Percentiles rank a stretch among this genome's conserved stretches.
phyloP scores from a whole-genome alignment of 129 eudicot genomes.

The Arctium minus region DNA sequence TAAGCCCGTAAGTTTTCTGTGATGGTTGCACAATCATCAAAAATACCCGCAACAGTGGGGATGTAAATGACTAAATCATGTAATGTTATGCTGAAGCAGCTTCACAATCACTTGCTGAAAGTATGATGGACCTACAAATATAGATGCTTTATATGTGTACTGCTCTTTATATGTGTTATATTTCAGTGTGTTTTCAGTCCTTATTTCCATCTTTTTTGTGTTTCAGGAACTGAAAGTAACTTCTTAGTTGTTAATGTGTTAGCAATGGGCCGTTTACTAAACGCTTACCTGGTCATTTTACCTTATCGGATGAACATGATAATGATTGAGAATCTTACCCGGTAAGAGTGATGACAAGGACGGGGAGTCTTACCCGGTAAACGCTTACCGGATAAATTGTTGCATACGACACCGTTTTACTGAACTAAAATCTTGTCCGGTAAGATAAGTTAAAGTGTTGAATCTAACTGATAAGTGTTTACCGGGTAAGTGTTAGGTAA shows the following conservation, averaged over 20 bases:
- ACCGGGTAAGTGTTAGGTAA: too few species aligned
- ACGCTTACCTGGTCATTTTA: too few species aligned
- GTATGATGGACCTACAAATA: not conserved
- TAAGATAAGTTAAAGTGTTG: too few species aligned
- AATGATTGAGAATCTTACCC: too few species aligned
- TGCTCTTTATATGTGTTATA: not conserved
- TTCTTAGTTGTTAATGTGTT: not conserved
- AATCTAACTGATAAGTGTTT: too few species aligned
- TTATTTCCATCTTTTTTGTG: not conserved
- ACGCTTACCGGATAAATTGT: too few species aligned
- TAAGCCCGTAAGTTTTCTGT: slow-evolving; percentile 41
- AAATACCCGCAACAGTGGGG: not conserved
- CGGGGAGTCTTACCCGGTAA: too few species aligned
- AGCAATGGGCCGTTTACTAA: not conserved
- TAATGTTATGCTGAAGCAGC: not conserved
- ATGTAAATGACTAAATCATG: not conserved
- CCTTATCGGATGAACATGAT: too few species aligned
- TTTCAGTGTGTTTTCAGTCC: too few species aligned
- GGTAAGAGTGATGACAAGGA: too few species aligned
- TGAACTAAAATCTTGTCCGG: too few species aligned
- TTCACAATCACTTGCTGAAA: not conserved
- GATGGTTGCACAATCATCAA: not conserved
- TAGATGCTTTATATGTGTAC: not conserved
- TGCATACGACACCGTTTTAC: too few species aligned
- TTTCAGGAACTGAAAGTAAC: not conserved